Conservation (phyloP, 2,329 filamentous ascomycete genomes). For the Venturiaceae sp. region DNA sequence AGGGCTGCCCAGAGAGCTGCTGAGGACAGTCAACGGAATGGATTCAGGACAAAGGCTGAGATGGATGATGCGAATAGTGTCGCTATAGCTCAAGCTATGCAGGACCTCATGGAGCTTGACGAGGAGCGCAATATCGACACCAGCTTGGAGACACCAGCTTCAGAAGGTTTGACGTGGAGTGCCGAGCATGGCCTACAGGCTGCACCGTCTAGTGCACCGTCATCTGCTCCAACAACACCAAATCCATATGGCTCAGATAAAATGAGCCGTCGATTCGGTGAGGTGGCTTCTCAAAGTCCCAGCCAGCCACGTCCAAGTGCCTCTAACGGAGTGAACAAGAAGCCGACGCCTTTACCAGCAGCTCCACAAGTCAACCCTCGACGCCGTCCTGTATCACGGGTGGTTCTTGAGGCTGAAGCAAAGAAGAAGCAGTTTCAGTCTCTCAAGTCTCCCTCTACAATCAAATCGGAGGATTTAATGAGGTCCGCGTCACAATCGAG, state of each 20-base stretch:
- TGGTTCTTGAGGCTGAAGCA: constrained; percentile 16
- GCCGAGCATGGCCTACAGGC: constrained; percentile 1
- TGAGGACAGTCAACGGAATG: constrained; percentile 57
- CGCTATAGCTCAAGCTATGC: constrained; percentile 76
- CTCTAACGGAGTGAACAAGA: not conserved
- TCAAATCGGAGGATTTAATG: not conserved
- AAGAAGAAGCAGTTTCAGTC: constrained; percentile 9
- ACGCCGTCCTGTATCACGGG: constrained; percentile 23
- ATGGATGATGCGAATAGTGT: constrained; percentile 83
- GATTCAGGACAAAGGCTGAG: constrained; percentile 75
- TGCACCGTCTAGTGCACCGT: not conserved
- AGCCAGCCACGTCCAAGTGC: not conserved
- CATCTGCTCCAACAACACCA: not conserved
- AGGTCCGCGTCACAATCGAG: not conserved
- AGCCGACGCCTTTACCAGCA: constrained; percentile 18
- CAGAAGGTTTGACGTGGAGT: constrained; percentile 22
- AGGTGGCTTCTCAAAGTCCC: not conserved
- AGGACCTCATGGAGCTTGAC: constrained; percentile 80
- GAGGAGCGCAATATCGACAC: constrained; percentile 33
- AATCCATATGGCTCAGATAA: not conserved
- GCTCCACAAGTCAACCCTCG: constrained; percentile 15
- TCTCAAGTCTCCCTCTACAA: constrained; percentile 18
- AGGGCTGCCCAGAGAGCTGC: constrained; percentile 45
- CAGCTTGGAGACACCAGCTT: constrained; percentile 31
- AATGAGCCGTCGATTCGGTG: not conserved